Conservation (phyloP, 148 eudicot genomes). For the Cornus florida region DNA sequence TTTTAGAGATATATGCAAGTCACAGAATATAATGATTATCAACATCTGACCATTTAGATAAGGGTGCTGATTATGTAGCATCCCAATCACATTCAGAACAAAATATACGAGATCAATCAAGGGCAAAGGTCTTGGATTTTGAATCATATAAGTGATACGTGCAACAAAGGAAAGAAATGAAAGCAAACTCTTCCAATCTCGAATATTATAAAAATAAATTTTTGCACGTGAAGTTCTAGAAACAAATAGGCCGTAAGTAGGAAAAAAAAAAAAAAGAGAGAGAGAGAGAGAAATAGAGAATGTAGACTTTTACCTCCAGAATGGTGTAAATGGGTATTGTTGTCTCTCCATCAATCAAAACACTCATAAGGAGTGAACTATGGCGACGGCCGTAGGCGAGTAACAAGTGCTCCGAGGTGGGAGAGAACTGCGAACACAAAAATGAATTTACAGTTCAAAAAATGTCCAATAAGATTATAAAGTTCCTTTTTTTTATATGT, state of each 20-base stretch:
- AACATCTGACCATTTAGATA: not conserved
- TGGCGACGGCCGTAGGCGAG: slow-evolving; percentile 99
- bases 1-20: too few species aligned
- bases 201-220: not conserved
- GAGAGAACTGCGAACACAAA: slow-evolving; percentile 73
- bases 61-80: not conserved
- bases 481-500: not conserved
- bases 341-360: slow-evolving; percentile 88
- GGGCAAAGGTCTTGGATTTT: not conserved
- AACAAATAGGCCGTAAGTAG: not conserved
- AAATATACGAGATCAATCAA: not conserved
- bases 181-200: not conserved
- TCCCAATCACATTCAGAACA: not conserved
- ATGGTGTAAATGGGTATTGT: slow-evolving; percentile 87
- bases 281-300: too few species aligned
- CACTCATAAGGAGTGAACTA: slow-evolving; percentile 89
- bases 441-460: not conserved
- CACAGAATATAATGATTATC: not conserved
- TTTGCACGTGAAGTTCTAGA: not conserved
- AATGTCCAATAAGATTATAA: not conserved
- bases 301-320: slow-evolving; percentile 62
- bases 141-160: not conserved
- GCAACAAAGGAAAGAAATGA: not conserved
- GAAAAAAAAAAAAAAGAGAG: not conserved
- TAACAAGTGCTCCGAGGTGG: slow-evolving; percentile 98